Evolutionary conservation across 2,329 filamentous ascomycete genomes (phyloP).

Genomic region (Acarospora socialis): DNA sequence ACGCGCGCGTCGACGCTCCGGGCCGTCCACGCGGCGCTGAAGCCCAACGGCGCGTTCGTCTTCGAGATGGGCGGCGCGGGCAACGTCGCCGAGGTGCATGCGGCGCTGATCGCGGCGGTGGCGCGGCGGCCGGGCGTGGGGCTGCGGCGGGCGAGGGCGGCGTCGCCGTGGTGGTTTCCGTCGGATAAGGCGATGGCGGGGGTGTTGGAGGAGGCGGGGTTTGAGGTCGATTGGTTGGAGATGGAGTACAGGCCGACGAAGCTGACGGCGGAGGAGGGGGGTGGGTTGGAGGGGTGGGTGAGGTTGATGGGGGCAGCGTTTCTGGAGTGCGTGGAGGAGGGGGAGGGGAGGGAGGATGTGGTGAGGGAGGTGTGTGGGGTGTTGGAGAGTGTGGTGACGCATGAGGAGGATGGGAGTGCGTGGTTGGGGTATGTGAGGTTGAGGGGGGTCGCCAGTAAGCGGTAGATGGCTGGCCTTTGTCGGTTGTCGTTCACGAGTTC

Average conservation of each 20-base stretch:
- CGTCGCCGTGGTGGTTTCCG: constrained; percentile 59
- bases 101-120: constrained; percentile 42
- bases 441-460: constrained; percentile 27
- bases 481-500: no score
- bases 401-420: constrained; percentile 41
- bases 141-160: constrained; percentile 33
- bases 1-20: constrained; percentile 39
- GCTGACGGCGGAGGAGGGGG: constrained; percentile 32
- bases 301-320: constrained; percentile 47
- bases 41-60: constrained; percentile 42
- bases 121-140: constrained; percentile 36
- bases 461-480: no score
- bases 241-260: constrained; percentile 50
- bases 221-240: constrained; percentile 41
- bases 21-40: constrained; percentile 38
- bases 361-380: constrained; percentile 41
- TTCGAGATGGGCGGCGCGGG: constrained; percentile 62
- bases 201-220: constrained; percentile 26
- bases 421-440: constrained; percentile 36
- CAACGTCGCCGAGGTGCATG: constrained; percentile 49
- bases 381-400: constrained; percentile 40
- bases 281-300: constrained; percentile 53
- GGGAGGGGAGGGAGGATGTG: constrained; percentile 35
- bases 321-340: constrained; percentile 39
- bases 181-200: constrained; percentile 43